phyloP scores from a whole-genome alignment of 306 rosid species.

The Prunus armeniaca region DNA sequence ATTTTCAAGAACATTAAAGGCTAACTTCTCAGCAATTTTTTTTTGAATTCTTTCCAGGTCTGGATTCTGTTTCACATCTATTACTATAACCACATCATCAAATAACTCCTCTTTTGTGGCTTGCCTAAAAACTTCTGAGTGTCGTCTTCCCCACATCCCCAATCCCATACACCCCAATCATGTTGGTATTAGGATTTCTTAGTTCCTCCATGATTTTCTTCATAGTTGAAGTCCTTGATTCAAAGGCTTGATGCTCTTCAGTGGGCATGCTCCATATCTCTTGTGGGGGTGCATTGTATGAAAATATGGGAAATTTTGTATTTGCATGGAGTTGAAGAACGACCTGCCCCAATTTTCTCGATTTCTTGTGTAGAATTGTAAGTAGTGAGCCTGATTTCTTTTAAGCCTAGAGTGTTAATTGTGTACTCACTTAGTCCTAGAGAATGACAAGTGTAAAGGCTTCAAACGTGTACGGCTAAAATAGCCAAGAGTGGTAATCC shows the following conservation, averaged over 20 bases:
- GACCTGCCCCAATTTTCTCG: background rate
- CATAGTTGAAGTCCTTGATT: background rate
- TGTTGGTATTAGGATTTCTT: background rate
- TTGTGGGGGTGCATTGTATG: background rate
- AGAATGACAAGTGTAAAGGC: too few relatives aligned
- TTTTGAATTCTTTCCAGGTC: conserved; percentile 16
- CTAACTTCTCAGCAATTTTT: conserved; percentile 23
- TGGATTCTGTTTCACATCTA: conserved; percentile 13
- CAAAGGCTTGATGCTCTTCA: background rate
- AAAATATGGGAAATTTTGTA: background rate
- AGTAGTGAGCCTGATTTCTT: too few relatives aligned
- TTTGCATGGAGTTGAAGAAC: background rate
- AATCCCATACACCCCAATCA: background rate
- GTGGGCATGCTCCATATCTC: background rate
- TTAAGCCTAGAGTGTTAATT: too few relatives aligned
- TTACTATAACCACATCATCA: conserved; percentile 21
- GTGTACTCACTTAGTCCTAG: too few relatives aligned
- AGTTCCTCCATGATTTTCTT: background rate
- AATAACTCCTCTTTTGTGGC: conserved; percentile 17
- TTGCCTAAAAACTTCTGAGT: background rate
- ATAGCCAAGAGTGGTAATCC: too few relatives aligned
- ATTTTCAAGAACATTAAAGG: conserved; percentile 16
- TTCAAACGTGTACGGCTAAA: too few relatives aligned
- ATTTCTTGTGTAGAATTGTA: too few relatives aligned
- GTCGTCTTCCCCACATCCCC: background rate